Conservation (phyloP, 169 alveolate species). For the Plasmodium ovale region DNA sequence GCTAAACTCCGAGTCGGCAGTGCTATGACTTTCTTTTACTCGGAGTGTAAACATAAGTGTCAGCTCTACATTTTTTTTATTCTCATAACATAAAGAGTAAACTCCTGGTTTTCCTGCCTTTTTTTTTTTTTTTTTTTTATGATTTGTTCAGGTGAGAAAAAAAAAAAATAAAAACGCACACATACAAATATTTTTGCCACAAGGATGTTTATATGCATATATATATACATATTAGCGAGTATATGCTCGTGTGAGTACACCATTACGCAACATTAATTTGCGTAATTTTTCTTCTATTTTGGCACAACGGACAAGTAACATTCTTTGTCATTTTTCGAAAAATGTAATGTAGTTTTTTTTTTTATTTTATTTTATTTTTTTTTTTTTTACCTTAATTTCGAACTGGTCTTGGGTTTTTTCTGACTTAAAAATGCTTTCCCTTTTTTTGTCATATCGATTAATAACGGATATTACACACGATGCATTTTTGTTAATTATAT, state of each 20-base stretch:
- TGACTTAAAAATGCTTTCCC: slow-evolving; percentile 42
- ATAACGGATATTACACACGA: slow-evolving; percentile 25
- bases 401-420: slow-evolving; percentile 46
- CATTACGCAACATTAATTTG: too few species aligned
- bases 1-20: slow-evolving; percentile 24
- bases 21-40: slow-evolving; percentile 34
- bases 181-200: neutral
- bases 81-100: slow-evolving; percentile 57
- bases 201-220: neutral
- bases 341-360: neutral
- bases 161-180: neutral
- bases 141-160: slow-evolving; percentile 14
- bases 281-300: too few species aligned
- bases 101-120: slow-evolving; percentile 21
- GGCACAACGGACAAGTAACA: too few species aligned
- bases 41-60: slow-evolving; percentile 69
- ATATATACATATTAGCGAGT: slow-evolving; percentile 21
- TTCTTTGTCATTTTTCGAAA: too few species aligned
- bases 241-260: too few species aligned
- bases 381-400: slow-evolving; percentile 46
- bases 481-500: slow-evolving; percentile 44
- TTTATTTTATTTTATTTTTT: neutral
- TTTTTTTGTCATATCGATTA: slow-evolving; percentile 31
- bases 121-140: slow-evolving; percentile 18
- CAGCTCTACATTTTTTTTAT: slow-evolving; percentile 32